Evolutionary conservation across 768 basidiomycete species (phyloP).

Genomic region (Kwoniella shandongensis): DNA sequence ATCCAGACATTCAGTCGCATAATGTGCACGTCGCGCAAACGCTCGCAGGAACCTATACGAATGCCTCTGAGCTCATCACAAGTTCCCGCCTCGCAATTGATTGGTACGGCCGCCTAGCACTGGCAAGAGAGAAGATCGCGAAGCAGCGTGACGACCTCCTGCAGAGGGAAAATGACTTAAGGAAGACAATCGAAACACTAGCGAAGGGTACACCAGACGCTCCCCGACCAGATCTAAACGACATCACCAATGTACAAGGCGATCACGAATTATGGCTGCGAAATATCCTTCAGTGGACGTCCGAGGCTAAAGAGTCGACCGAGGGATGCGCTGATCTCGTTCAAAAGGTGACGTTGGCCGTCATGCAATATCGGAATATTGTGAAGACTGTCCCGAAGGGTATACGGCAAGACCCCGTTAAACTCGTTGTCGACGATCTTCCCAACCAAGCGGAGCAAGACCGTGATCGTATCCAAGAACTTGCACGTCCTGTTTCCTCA

Average conservation of each 20-base stretch:
- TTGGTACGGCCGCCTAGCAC: constrained; percentile 18
- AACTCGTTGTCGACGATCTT: too few relatives aligned
- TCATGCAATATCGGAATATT: constrained; percentile 9
- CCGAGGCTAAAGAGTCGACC: background rate
- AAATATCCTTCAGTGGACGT: background rate
- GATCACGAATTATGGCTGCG: background rate
- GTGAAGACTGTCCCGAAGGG: background rate
- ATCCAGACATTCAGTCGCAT: constrained; percentile 21
- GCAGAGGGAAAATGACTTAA: background rate
- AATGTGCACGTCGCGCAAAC: constrained; percentile 4
- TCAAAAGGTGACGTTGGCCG: constrained; percentile 4
- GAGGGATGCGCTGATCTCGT: background rate
- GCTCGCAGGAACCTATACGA: background rate
- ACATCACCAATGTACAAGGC: background rate
- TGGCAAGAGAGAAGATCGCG: background rate
- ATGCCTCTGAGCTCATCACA: constrained; percentile 2
- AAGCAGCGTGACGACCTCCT: background rate
- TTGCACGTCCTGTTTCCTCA: too few relatives aligned
- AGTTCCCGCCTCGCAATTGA: constrained; percentile 3
- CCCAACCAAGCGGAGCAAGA: too few relatives aligned
- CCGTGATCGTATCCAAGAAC: too few relatives aligned
- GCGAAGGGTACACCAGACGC: background rate
- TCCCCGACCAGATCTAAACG: constrained; percentile 3
- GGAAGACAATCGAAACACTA: background rate
- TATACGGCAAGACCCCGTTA: background rate